Percentiles rank a stretch among this genome's conserved stretches.
phyloP scores from a whole-genome alignment of 1,139 yeast genomes.

The Barnettozyma hawaiiensis region DNA sequence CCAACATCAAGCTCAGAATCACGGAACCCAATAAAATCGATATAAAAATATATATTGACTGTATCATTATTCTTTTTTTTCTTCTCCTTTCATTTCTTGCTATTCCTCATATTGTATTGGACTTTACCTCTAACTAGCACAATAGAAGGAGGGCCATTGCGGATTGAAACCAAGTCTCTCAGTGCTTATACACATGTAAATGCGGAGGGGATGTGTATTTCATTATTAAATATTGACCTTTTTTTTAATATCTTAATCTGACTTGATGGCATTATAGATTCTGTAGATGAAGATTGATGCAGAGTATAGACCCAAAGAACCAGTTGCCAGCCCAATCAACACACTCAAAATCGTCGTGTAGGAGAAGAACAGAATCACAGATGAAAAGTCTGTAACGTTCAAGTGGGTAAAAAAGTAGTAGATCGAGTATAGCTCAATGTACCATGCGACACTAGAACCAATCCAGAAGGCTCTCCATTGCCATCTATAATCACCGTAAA shows the following conservation, averaged over 20 bases:
- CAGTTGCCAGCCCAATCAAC: conserved; percentile 65
- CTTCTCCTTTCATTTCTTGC: too few species aligned
- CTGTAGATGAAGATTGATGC: conserved; percentile 55
- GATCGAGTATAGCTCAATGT: conserved; percentile 60
- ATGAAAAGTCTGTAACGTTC: conserved; percentile 62
- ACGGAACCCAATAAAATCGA: conserved; percentile 1
- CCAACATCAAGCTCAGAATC: conserved; percentile 5
- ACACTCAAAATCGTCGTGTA: conserved; percentile 64
- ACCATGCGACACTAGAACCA: conserved; percentile 69
- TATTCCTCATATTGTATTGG: too few species aligned
- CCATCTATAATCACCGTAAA: conserved; percentile 65
- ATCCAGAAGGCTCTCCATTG: conserved; percentile 78
- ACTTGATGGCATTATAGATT: conserved; percentile 54
- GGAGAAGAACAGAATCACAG: conserved; percentile 61
- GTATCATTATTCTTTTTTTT: conserved; percentile 3
- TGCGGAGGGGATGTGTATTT: not conserved
- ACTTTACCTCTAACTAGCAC: too few species aligned
- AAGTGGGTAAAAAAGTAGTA: conserved; percentile 57
- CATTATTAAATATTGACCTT: too few species aligned
- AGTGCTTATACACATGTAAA: not conserved
- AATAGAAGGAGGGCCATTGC: too few species aligned
- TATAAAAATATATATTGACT: conserved; percentile 1
- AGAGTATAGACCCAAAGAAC: conserved; percentile 65
- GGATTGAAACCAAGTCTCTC: too few species aligned
- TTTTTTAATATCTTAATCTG: conserved; percentile 36